Percentiles rank a stretch among this genome's conserved stretches.
These are phyloP conservation scores for Entamoeba histolytica DNA, from an alignment of 208 protist genomes.

Conservation along the genomic window DNA sequence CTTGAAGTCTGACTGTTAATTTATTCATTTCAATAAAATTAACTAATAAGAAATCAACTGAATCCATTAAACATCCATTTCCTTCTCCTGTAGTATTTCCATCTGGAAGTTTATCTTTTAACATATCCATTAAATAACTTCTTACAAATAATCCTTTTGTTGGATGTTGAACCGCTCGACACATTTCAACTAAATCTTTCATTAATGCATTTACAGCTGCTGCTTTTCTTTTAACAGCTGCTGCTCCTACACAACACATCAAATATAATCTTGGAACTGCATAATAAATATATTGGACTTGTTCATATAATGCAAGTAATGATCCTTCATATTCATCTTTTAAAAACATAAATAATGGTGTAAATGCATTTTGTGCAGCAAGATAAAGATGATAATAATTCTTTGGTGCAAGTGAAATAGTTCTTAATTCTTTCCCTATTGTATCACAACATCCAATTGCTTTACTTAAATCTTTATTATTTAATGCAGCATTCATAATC, in stretches of 20 bases:
- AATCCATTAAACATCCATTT: background rate
- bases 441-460: no score
- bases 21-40: background rate
- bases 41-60: background rate
- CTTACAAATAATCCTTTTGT: constrained; percentile 18
- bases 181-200: constrained; percentile 23
- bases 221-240: background rate
- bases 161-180: constrained; percentile 22
- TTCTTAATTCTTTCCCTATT: background rate
- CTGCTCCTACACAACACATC: background rate
- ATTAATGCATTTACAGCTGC: background rate
- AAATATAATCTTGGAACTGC: constrained; percentile 16
- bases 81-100: background rate
- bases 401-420: background rate
- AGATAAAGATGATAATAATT: constrained; percentile 3
- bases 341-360: background rate
- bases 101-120: constrained; percentile 13
- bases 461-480: no score
- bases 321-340: background rate
- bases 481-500: no score
- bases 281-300: background rate
- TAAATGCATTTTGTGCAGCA: background rate
- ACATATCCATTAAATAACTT: constrained; percentile 13
- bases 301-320: constrained; percentile 1
- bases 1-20: background rate